phyloP scores from a whole-genome alignment of 2,329 filamentous ascomycete species.

The Clonostachys solani region DNA sequence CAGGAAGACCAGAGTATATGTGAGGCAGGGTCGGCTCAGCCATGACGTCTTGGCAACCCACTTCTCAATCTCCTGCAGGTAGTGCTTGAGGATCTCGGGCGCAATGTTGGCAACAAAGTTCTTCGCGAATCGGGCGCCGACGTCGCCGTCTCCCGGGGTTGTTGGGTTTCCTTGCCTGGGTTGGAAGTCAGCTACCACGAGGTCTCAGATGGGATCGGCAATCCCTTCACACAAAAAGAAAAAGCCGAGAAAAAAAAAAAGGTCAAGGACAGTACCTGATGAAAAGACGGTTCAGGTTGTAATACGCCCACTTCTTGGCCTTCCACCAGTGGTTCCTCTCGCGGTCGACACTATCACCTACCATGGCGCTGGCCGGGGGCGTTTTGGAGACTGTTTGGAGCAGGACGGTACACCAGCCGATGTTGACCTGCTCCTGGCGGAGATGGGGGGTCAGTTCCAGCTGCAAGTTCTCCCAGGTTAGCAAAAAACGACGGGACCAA shows the following conservation, averaged over 20 bases:
- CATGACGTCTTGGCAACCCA: slow-evolving; percentile 94
- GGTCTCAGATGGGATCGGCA: not conserved
- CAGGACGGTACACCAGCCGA: slow-evolving; percentile 96
- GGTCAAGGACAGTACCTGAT: slow-evolving; percentile 62
- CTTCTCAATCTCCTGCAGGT: slow-evolving; percentile 91
- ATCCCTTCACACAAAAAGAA: not conserved
- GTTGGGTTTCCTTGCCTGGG: slow-evolving; percentile 83
- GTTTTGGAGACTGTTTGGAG: slow-evolving; percentile 83
- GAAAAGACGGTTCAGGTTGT: slow-evolving; percentile 92
- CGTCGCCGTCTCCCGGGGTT: slow-evolving; percentile 68
- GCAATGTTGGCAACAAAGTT: slow-evolving; percentile 88
- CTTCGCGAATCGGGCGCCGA: slow-evolving; percentile 80
- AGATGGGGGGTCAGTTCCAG: slow-evolving; percentile 80
- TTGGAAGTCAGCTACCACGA: not conserved
- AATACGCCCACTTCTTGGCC: slow-evolving; percentile 99
- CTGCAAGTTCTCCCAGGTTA: slow-evolving; percentile 35
- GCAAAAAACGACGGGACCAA: not conserved
- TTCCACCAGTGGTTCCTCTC: slow-evolving; percentile 99
- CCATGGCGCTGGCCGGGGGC: slow-evolving; percentile 76
- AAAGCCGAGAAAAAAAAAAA: not conserved
- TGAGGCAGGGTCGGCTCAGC: slow-evolving; percentile 91
- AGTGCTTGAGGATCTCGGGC: slow-evolving; percentile 93
- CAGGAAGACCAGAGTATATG: slow-evolving; percentile 89
- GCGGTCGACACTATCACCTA: slow-evolving; percentile 77
- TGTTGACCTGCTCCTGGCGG: slow-evolving; percentile 76